Base-by-base conservation (phyloP, 2,329 filamentous ascomycete genomes). In the Myriosclerotinia duriaeana region DNA sequence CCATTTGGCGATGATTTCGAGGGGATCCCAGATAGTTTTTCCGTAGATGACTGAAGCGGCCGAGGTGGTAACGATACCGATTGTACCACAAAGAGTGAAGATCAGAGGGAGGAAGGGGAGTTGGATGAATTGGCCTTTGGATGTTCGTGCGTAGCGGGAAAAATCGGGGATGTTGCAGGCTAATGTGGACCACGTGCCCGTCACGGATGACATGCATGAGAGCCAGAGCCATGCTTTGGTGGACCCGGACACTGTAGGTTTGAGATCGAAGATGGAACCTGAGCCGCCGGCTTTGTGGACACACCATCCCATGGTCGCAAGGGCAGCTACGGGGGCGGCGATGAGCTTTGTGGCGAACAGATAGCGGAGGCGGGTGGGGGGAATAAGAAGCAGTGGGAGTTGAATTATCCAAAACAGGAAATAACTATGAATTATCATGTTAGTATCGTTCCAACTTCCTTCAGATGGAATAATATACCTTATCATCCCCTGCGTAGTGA, bases 271-370 rank as follows among this genome's bases (percentile, higher is more conserved):
- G 44, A 76, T 74, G 0, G 71, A 53, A 5, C 73, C 73, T 38
- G 69, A 69, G 3, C 82, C 83, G 26, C 83, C 82, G 4, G 84
- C 83, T 61, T 84, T 84, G 5, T 83, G 81, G 67, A 89, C 81
- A 5, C 83, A 83, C 86, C 87, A 89, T 55, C 86, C 83, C 72
- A 89, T 79, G 30, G 87, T 87, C 2, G 84, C 85, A 67, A 89
- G 80, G 73, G 85, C 87, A 2, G 84, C 82, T n/a, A 84, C 77
- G 1, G 86, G 87, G 14, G 87, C 82, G 3, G 80, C 74, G 5
- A 82, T 70, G 0, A 81, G 73, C 75, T 85, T 85, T 67, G 81
- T 69, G 53, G 82, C 79, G 71, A 86, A 86, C 52, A 87, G 72
- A 72, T 79, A 84, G 56, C 82, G 78, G 20, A 88, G 78, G 60